Base-by-base conservation (phyloP, 306 rosid species). In the Hippophae rhamnoides region DNA sequence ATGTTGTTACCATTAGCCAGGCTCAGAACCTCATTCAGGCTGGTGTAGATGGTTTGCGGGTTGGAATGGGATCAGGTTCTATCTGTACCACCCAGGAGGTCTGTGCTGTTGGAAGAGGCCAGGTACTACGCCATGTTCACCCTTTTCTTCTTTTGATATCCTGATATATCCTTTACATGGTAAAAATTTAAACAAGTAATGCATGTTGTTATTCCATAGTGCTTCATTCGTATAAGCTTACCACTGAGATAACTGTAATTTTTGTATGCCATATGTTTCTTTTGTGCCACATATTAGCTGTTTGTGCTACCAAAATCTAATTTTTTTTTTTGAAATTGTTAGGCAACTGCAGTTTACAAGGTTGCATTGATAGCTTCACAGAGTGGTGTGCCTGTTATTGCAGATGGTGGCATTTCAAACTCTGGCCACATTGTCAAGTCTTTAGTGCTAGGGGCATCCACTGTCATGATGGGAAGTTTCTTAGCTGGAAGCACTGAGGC, bases 1-100 rank as follows among this genome's bases (percentile, higher is more conserved):
- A 92, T 75, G 96, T 92, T 58, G 99, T 92, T 43, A 85, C 96
- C 2, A 78, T 80, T 76, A 72, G 82, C 27, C 99, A 92, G 64
- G 96, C 99, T 10, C 93, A 85, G 63, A 88, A 92, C 74, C 57
- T 92, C 63, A 83, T 85, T 80, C 84, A 82, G 45, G 93, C 95
- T 3, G 99, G 99, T 38, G 96, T 62, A 7, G 99, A 92, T 69
- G 99, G 95, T 10, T 75, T 92, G 78, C 72, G 96, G 43, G 86
- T 88, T 56, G 95, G 99, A 46, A 92, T 92, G 99, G 99, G 99
- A 0, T 92, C 99, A 18, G 99, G 99, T 0, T 92, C 99, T 40
- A 92, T 92, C 40, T 88, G 99, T 57, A 92, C 99, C 9, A 88
- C 99, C 2, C 96, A 92, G 64, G 99, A 92, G 69, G 99, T 85